A percentile compares a stretch with the other conserved stretches of the same genome.
Conservation (phyloP, 2,329 filamentous ascomycete species). For the Alternaria dauci region DNA sequence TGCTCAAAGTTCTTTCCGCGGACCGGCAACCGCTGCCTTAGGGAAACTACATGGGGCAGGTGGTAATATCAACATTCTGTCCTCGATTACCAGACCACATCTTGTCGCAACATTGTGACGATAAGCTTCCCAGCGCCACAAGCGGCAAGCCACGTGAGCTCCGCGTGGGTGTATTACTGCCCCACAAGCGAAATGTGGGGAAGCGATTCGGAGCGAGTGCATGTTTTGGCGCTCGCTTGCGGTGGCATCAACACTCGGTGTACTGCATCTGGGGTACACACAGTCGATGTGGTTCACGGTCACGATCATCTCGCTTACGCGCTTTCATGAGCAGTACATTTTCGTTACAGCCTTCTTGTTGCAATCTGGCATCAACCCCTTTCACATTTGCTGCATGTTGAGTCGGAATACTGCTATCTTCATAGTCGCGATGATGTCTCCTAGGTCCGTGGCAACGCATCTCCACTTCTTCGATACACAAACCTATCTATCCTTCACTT, state of each 20-base stretch:
- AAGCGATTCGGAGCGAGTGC: slow-evolving; percentile 16
- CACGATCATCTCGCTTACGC: neutral
- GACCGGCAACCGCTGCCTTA: neutral
- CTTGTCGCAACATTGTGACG: neutral
- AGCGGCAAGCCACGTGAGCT: slow-evolving; percentile 6
- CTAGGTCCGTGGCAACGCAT: slow-evolving; percentile 11
- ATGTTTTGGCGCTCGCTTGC: neutral
- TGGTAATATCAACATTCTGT: neutral
- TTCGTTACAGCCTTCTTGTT: neutral
- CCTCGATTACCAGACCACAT: neutral
- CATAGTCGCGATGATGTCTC: neutral
- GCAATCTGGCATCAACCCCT: neutral
- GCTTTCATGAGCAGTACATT: neutral
- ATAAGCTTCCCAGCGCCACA: neutral
- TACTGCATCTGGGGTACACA: neutral
- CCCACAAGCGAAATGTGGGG: slow-evolving; percentile 20
- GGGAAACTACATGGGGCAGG: neutral
- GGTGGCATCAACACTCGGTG: neutral
- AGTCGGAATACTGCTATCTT: neutral
- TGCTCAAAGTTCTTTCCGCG: neutral
- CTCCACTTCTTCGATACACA: slow-evolving; percentile 23
- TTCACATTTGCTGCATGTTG: neutral
- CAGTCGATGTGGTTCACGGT: neutral
- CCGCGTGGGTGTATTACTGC: slow-evolving; percentile 4
- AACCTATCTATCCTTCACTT: slow-evolving; percentile 35